These are phyloP conservation scores for Gnaphalium uliginosum DNA, from an alignment of 129 eudicot genomes.

Conservation along the genomic window DNA sequence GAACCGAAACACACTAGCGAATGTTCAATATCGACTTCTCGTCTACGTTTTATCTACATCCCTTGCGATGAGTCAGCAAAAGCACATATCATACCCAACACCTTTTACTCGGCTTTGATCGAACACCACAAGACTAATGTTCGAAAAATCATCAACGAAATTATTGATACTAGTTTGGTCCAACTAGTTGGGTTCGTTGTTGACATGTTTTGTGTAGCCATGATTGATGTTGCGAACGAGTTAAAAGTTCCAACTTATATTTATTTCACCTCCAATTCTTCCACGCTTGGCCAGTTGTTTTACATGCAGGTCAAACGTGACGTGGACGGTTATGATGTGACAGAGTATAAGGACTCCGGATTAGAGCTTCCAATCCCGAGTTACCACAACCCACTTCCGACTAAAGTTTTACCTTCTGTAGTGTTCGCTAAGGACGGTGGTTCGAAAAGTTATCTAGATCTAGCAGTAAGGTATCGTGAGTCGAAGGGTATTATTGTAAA, in stretches of 20 bases:
- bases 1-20: not conserved
- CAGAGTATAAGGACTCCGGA: conserved; percentile 15
- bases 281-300: conserved; percentile 18
- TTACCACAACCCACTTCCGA: conserved; percentile 27
- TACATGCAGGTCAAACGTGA: conserved; percentile 20
- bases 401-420: conserved; percentile 21
- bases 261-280: conserved; percentile 36
- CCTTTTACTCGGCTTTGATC: conserved; percentile 16
- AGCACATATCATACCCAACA: conserved; percentile 13
- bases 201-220: conserved; percentile 41
- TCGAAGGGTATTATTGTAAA: conserved; percentile 38
- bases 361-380: conserved; percentile 14
- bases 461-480: conserved; percentile 29
- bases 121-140: conserved; percentile 22
- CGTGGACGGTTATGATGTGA: conserved; percentile 9
- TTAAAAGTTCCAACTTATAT: conserved; percentile 31
- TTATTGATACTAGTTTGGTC: not conserved
- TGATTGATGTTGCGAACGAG: conserved; percentile 41
- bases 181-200: conserved; percentile 32
- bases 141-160: not conserved
- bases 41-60: conserved; percentile 22
- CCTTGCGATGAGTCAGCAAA: conserved; percentile 29
- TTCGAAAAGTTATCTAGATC: not conserved
- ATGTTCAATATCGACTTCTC: not conserved
- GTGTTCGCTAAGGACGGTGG: conserved; percentile 15